Conservation (phyloP, 345 rosid genomes). For the Rhodomyrtus tomentosa region DNA sequence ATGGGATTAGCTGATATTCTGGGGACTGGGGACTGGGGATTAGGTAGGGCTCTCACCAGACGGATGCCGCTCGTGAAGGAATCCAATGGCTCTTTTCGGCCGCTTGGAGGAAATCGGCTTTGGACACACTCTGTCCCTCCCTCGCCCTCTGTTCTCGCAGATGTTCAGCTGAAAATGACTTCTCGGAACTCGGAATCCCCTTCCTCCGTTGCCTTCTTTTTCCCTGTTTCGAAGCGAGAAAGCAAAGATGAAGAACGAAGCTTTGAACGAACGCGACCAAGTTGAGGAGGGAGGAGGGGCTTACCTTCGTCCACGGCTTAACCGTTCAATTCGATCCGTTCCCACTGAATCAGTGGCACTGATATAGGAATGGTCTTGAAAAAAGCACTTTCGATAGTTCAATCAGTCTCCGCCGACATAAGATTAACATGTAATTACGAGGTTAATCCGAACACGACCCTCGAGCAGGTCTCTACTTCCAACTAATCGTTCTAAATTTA, state of each 20-base stretch:
- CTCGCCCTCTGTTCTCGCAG: not conserved
- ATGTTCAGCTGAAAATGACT: not conserved
- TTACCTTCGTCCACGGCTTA: not conserved
- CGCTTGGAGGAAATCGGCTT: not conserved
- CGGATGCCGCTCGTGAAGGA: not conserved
- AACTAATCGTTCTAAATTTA: not conserved
- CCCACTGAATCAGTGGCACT: not conserved
- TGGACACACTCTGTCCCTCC: not conserved
- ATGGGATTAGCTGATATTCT: not conserved
- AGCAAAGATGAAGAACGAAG: not conserved
- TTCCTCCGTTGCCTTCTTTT: not conserved
- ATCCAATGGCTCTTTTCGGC: not conserved
- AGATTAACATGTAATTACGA: not conserved
- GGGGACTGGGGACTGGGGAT: not conserved
- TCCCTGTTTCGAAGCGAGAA: not conserved
- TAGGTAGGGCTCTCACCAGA: not conserved
- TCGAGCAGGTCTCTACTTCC: not conserved
- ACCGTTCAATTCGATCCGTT: not conserved
- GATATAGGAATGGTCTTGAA: not conserved
- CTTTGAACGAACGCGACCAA: not conserved
- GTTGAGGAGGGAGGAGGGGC: not conserved
- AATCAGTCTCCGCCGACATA: not conserved
- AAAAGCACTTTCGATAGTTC: not conserved
- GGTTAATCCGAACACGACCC: not conserved
- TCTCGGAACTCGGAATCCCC: not conserved